Percentiles rank a stretch among this genome's conserved stretches.
These are phyloP conservation scores for Diplodia intermedia DNA, from an alignment of 2,329 filamentous ascomycete species.

Conservation along the genomic window DNA sequence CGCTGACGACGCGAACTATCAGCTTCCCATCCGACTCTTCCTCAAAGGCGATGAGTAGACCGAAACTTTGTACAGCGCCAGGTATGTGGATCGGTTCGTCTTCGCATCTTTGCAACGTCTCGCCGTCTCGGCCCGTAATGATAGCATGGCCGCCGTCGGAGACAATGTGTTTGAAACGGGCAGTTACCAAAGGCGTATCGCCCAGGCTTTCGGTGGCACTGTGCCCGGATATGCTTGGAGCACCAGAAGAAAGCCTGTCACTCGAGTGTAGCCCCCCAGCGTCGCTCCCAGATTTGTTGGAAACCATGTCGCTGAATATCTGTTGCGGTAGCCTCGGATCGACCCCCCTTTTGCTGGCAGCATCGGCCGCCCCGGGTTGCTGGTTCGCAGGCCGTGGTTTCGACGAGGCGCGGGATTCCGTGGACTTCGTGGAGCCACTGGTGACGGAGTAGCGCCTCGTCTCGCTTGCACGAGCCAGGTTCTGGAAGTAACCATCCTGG, in stretches of 20 bases:
- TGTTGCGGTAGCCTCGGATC: conserved; percentile 39
- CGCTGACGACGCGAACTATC: conserved; percentile 75
- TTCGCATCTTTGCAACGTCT: conserved; percentile 78
- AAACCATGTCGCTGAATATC: conserved; percentile 47
- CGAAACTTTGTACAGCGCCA: conserved; percentile 81
- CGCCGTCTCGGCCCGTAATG: conserved; percentile 78
- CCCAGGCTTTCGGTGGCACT: conserved; percentile 48
- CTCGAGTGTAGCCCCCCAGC: conserved; percentile 32
- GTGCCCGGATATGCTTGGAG: conserved; percentile 41
- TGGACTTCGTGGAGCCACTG: conserved; percentile 38
- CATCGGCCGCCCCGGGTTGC: not conserved
- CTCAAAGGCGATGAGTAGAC: conserved; percentile 74
- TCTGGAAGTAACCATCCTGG: conserved; percentile 51
- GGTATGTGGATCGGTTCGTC: conserved; percentile 91
- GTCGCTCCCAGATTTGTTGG: conserved; percentile 40
- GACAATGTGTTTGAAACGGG: conserved; percentile 78
- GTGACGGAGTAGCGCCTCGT: conserved; percentile 43
- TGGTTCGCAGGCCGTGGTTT: not conserved
- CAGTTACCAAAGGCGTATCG: conserved; percentile 63
- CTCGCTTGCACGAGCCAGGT: conserved; percentile 38
- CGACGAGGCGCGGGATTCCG: conserved; percentile 28
- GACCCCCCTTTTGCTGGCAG: conserved; percentile 8
- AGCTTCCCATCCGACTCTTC: conserved; percentile 72
- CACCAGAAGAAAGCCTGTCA: conserved; percentile 39
- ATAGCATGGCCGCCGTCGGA: conserved; percentile 81